Base-by-base conservation (phyloP, 768 basidiomycete species). In the Lactifluus piperatus region DNA sequence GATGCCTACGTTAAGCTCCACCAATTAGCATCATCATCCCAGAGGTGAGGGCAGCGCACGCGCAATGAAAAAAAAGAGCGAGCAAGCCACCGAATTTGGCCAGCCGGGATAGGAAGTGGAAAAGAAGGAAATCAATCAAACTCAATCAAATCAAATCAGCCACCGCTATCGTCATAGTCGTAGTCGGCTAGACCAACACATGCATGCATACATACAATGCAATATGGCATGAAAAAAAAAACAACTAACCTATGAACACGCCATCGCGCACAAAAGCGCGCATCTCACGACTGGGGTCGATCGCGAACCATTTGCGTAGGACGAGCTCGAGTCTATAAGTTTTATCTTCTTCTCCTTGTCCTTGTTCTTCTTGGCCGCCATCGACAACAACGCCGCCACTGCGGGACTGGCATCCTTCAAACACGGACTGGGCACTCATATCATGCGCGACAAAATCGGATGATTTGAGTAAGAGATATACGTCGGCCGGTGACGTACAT, bases 391-490 rank as follows among this genome's bases (percentile, higher is more conserved):
- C n/a, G n/a, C n/a, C n/a, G 13, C 9, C 43, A 24, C 9, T 20
- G 16, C 61, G 62, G 9, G 69, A 69, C n/a, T n/a, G n/a, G 65
- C 89, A 90, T 0, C 81, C 83, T 18, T 83, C 82, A 58, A 94
- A 94, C 5, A 91, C 83, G 32, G 69, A 73, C 2, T 76, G 76
- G 1, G 71, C 65, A 55, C 76, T 78, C 8, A 94, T 71, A 67
- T 93, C 94, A 65, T 97, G 91, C 2, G 81, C 78, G 56, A 93
- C 76, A 64, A 94, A 94, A 70, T 95, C 91, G 32, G 91, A 94
- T 0, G 92, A 91, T 70, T 98, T 97, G 62, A 98, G 79, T 0
- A 95, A 74, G 56, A 95, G 77, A 71, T 95, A 97, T 32, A 97
- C 86, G 64, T 98, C 94, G 1, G 89, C 82, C 0, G 93, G 92